Conservation (phyloP, 2,329 filamentous ascomycete species). For the Cladosporium sp. region DNA sequence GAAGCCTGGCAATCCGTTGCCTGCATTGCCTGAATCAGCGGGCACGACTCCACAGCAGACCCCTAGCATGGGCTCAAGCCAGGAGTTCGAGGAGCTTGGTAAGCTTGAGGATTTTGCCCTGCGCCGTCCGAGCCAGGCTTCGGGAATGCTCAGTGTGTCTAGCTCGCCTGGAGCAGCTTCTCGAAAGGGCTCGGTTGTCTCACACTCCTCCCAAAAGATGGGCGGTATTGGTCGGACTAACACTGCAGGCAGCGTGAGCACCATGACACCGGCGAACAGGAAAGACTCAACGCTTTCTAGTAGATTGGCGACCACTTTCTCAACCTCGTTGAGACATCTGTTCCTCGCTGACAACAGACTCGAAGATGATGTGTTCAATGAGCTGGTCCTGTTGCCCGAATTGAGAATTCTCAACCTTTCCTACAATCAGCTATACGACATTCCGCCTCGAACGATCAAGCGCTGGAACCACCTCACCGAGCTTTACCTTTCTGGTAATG, state of each 20-base stretch:
- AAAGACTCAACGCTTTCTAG: constrained; percentile 89
- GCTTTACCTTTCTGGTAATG: constrained; percentile 91
- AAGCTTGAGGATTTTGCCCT: constrained; percentile 58
- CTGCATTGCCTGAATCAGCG: constrained; percentile 31
- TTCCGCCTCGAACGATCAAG: constrained; percentile 81
- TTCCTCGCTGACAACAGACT: constrained; percentile 91
- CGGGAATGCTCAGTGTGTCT: constrained; percentile 60
- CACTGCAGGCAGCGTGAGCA: constrained; percentile 56
- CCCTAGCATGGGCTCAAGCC: constrained; percentile 48
- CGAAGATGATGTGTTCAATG: constrained; percentile 91
- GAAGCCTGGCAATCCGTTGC: constrained; percentile 67
- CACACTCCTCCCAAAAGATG: constrained; percentile 64
- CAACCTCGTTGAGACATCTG: constrained; percentile 74
- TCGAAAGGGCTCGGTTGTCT: constrained; percentile 80
- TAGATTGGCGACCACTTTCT: constrained; percentile 79
- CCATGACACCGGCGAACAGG: constrained; percentile 53
- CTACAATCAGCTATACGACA: constrained; percentile 89
- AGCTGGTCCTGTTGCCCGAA: constrained; percentile 76
- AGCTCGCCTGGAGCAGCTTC: constrained; percentile 36
- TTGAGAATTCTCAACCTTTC: constrained; percentile 86
- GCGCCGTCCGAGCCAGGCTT: constrained; percentile 79
- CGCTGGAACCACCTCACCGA: constrained; percentile 88
- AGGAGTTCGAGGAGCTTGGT: constrained; percentile 74
- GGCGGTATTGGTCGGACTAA: constrained; percentile 64
- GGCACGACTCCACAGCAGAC: constrained; percentile 38